These are phyloP conservation scores for Raphanus raphanistrum DNA, from an alignment of 345 rosid genomes.

Conservation along the genomic window DNA sequence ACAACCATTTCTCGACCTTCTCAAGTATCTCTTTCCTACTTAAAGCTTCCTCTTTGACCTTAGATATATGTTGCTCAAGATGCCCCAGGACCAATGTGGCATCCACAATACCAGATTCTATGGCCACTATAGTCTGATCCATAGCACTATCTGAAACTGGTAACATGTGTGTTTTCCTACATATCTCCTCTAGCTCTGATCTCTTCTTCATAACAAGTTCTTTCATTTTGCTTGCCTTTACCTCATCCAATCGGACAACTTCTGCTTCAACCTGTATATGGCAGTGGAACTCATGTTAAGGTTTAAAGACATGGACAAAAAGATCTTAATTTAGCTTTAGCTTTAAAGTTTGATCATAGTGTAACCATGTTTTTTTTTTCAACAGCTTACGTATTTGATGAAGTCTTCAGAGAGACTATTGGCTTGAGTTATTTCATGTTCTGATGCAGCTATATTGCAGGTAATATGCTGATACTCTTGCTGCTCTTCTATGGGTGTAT, in stretches of 20 bases:
- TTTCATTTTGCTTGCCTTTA: constrained; percentile 47
- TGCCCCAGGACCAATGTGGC: constrained; percentile 69
- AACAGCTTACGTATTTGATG: constrained; percentile 68
- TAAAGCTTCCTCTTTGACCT: constrained; percentile 86
- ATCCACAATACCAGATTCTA: constrained; percentile 83
- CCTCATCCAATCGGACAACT: constrained; percentile 79
- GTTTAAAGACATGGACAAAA: background rate
- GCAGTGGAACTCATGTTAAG: constrained; percentile 22
- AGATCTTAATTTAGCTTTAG: background rate
- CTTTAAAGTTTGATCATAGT: background rate
- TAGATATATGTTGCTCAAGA: constrained; percentile 79
- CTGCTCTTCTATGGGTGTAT: constrained; percentile 95
- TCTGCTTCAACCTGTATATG: constrained; percentile 78
- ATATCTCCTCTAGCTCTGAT: constrained; percentile 81
- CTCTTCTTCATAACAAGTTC: constrained; percentile 78
- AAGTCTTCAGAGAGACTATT: constrained; percentile 77
- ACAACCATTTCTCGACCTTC: constrained; percentile 92
- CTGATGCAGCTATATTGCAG: constrained; percentile 91
- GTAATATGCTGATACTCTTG: constrained; percentile 87
- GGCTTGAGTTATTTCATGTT: constrained; percentile 86
- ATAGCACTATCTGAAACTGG: constrained; percentile 46
- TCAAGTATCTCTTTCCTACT: constrained; percentile 91
- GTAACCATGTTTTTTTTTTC: background rate
- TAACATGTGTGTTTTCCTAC: constrained; percentile 67
- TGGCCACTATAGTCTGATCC: constrained; percentile 65